phyloP scores from a whole-genome alignment of 345 rosid species.

The Theobroma cacao region DNA sequence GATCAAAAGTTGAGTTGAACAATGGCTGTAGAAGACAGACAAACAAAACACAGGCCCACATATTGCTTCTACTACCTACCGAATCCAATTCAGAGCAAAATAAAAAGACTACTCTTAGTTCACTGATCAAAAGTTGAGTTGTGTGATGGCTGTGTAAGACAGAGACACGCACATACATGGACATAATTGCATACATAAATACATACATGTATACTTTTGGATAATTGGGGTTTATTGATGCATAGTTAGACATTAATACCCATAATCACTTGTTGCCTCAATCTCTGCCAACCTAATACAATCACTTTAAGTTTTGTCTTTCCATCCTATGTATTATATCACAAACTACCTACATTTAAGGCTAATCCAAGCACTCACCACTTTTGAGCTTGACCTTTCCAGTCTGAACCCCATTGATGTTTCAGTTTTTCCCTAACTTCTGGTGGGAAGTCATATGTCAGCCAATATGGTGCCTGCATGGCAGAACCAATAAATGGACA shows the following conservation, averaged over 20 bases:
- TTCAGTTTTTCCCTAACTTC: constrained; percentile 81
- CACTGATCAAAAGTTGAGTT: neutral
- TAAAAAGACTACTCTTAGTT: neutral
- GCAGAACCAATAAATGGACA: neutral
- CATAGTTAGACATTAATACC: neutral
- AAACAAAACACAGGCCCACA: neutral
- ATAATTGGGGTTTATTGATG: neutral
- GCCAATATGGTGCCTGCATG: constrained; percentile 75
- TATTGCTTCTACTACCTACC: neutral
- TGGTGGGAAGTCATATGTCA: constrained; percentile 90
- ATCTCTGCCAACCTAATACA: constrained; percentile 6
- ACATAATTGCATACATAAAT: no score
- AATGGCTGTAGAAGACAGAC: neutral
- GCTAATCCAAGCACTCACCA: constrained; percentile 49
- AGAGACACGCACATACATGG: neutral
- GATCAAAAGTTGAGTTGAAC: neutral
- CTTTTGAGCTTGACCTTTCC: constrained; percentile 98
- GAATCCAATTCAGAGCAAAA: neutral
- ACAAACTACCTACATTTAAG: neutral
- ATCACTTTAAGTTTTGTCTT: neutral
- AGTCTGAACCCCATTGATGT: constrained; percentile 80
- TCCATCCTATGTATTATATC: neutral
- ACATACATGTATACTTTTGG: neutral
- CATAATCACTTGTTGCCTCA: neutral
- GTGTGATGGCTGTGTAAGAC: neutral